Percentiles rank a stretch among this genome's conserved stretches.
phyloP scores from a whole-genome alignment of 129 eudicot genomes.

The Flaveria sonorensis region DNA sequence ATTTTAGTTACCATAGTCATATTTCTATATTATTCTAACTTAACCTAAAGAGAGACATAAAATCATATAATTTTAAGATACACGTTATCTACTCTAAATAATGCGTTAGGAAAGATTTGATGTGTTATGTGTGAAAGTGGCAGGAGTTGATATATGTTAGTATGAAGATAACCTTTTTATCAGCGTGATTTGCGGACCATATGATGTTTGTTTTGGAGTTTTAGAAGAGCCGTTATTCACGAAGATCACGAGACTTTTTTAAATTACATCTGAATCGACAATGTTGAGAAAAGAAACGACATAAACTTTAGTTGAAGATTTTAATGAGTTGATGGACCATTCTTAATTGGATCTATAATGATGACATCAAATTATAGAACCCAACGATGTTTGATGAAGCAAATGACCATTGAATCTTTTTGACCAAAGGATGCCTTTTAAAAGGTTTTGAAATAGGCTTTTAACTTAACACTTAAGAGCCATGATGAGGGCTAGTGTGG shows the following conservation, averaged over 20 bases:
- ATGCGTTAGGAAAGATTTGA: background rate
- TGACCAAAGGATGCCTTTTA: conserved; percentile 34
- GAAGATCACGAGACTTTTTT: background rate
- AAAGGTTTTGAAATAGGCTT: conserved; percentile 30
- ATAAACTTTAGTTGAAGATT: conserved; percentile 31
- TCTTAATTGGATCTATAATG: conserved; percentile 30
- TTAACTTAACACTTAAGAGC: conserved; percentile 26
- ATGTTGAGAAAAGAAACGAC: conserved; percentile 20
- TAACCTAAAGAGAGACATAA: too few relatives aligned
- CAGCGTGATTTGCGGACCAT: conserved; percentile 20
- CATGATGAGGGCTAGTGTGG: conserved; percentile 20
- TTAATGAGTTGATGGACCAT: conserved; percentile 32
- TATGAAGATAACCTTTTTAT: conserved; percentile 10
- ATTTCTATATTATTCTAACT: too few relatives aligned
- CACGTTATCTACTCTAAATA: too few relatives aligned
- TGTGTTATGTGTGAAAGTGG: background rate
- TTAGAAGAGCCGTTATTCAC: conserved; percentile 3
- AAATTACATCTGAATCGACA: conserved; percentile 22
- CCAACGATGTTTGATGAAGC: conserved; percentile 20
- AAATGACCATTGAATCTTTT: conserved; percentile 33
- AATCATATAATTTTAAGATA: too few relatives aligned
- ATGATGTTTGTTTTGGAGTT: background rate
- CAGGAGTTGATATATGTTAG: background rate
- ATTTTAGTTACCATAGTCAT: too few relatives aligned
- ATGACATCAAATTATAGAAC: conserved; percentile 21